Evolutionary conservation across 495 filamentous ascomycete genomes (phyloP).

Genomic region (Chaetomium fimeti): DNA sequence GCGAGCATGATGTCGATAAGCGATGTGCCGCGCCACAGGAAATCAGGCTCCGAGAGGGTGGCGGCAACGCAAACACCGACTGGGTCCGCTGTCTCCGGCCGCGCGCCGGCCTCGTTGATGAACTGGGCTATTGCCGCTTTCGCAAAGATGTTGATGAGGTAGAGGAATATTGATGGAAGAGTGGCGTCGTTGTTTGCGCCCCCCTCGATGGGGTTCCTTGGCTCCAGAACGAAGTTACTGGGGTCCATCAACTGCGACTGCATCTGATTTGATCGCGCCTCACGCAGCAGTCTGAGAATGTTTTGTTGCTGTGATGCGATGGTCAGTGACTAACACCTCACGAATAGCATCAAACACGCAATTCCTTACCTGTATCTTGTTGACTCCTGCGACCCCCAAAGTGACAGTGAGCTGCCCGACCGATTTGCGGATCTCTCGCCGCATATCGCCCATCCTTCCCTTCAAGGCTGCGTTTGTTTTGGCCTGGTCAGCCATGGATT

Average conservation of each 20-base stretch:
- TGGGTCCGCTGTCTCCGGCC: slow-evolving; percentile 71
- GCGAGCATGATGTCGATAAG: slow-evolving; percentile 86
- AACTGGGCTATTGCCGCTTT: slow-evolving; percentile 77
- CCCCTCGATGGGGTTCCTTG: slow-evolving; percentile 54
- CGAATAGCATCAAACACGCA: neutral
- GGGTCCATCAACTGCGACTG: slow-evolving; percentile 62
- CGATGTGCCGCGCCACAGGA: slow-evolving; percentile 66
- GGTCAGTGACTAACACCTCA: slow-evolving; percentile 12
- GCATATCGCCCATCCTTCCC: slow-evolving; percentile 66
- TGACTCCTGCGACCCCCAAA: slow-evolving; percentile 56
- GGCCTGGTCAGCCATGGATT: slow-evolving; percentile 53
- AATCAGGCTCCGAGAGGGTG: slow-evolving; percentile 66
- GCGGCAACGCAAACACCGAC: slow-evolving; percentile 73
- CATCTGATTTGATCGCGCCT: slow-evolving; percentile 44
- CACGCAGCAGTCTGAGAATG: slow-evolving; percentile 51
- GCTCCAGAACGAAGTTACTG: slow-evolving; percentile 61
- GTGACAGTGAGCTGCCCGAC: slow-evolving; percentile 66
- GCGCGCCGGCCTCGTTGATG: slow-evolving; percentile 67
- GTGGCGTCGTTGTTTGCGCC: slow-evolving; percentile 53
- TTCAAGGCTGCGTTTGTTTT: slow-evolving; percentile 53
- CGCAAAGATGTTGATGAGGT: slow-evolving; percentile 76
- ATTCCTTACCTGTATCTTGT: slow-evolving; percentile 54
- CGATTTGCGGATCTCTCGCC: slow-evolving; percentile 66
- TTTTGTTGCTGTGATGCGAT: slow-evolving; percentile 29
- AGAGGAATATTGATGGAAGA: slow-evolving; percentile 70